These are phyloP conservation scores for Lachnellula occidentalis DNA, from an alignment of 2,329 filamentous ascomycete species.

Conservation along the genomic window DNA sequence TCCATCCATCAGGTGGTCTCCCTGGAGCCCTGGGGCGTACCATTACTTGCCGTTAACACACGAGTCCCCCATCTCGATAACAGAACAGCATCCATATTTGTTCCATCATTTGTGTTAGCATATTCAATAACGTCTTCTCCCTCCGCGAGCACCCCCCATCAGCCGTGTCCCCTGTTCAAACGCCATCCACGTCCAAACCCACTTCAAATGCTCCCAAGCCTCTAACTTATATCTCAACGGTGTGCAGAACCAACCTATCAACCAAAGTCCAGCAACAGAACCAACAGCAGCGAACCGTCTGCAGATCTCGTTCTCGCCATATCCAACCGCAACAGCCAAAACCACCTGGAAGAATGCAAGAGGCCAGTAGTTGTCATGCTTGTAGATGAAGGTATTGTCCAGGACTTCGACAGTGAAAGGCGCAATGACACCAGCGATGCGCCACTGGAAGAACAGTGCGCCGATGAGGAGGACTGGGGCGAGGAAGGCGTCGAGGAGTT, in stretches of 20 bases:
- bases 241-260: constrained; percentile 14
- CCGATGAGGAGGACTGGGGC: constrained; percentile 15
- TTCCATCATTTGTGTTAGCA: too few relatives aligned
- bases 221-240: constrained; percentile 11
- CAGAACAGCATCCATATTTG: too few relatives aligned
- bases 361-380: constrained; percentile 17
- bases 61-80: too few relatives aligned
- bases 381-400: constrained; percentile 13
- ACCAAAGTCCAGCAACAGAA: constrained; percentile 13
- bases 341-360: constrained; percentile 8
- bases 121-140: constrained; percentile 5
- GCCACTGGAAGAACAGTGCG: constrained; percentile 20
- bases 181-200: constrained; percentile 21
- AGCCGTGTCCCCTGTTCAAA: constrained; percentile 15
- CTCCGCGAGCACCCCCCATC: constrained; percentile 2
- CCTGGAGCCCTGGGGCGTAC: too few relatives aligned
- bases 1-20: too few relatives aligned
- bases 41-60: too few relatives aligned
- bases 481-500: constrained; percentile 17
- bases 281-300: constrained; percentile 11
- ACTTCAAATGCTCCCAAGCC: constrained; percentile 19
- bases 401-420: constrained; percentile 8
- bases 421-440: constrained; percentile 13
- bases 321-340: constrained; percentile 7
- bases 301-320: constrained; percentile 11